Evolutionary conservation across 208 protist species (phyloP).

Genomic region (Trypanosoma boissoni): DNA sequence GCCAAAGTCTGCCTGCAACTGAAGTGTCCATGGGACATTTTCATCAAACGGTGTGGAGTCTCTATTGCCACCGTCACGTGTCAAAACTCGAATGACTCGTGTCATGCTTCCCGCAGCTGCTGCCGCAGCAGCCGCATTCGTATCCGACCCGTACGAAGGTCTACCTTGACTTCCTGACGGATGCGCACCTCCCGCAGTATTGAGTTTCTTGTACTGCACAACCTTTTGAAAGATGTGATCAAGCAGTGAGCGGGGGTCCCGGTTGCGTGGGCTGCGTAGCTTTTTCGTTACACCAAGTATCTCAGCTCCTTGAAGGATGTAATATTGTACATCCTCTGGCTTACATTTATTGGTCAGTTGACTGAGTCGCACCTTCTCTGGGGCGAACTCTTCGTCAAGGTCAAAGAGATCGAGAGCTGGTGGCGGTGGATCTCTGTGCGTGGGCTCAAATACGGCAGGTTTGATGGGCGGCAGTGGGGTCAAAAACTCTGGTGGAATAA

Average conservation of each 20-base stretch:
- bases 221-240: constrained; percentile 93
- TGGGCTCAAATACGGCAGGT: constrained; percentile 92
- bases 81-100: constrained; percentile 76
- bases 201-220: constrained; percentile 91
- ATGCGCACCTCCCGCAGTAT: constrained; percentile 17
- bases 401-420: constrained; percentile 96
- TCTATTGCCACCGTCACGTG: constrained; percentile 30
- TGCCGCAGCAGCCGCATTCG: constrained; percentile 51
- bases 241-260: constrained; percentile 87
- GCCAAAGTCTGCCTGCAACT: constrained; percentile 71
- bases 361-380: constrained; percentile 91
- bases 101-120: constrained; percentile 54
- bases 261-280: constrained; percentile 84
- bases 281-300: constrained; percentile 93
- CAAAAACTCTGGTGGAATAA: constrained; percentile 96
- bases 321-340: constrained; percentile 92
- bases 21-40: constrained; percentile 72
- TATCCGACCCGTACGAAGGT: constrained; percentile 11
- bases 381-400: constrained; percentile 96
- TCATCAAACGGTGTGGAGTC: constrained; percentile 83
- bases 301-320: constrained; percentile 91
- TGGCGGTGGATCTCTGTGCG: constrained; percentile 87
- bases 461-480: constrained; percentile 93
- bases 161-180: constrained; percentile 1
- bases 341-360: constrained; percentile 97